Conservation (phyloP, 768 basidiomycete genomes). For the Tricholomella constricta region DNA sequence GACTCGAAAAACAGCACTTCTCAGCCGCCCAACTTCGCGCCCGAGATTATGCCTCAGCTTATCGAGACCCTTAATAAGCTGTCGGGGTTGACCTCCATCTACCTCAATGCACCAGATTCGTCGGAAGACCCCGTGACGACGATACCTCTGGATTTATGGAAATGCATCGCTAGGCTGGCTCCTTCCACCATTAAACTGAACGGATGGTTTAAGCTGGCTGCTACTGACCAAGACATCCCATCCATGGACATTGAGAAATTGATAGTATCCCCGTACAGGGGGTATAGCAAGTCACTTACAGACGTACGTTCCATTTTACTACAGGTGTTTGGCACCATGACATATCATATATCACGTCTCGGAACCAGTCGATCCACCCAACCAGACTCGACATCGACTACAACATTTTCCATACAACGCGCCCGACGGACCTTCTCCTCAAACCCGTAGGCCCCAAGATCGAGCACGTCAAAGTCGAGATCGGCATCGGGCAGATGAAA, state of each 20-base stretch:
- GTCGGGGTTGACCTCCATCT: neutral
- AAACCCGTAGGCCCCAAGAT: neutral
- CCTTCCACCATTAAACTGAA: neutral
- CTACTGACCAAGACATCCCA: neutral
- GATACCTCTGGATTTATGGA: neutral
- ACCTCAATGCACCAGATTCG: neutral
- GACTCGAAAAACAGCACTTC: too few relatives aligned
- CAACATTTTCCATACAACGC: neutral
- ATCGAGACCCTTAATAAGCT: neutral
- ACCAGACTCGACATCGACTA: neutral
- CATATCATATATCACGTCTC: neutral
- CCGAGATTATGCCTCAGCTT: slow-evolving; percentile 3
- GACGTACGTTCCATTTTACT: too few relatives aligned
- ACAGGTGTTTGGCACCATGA: too few relatives aligned
- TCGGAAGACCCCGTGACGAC: too few relatives aligned
- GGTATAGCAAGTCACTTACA: neutral
- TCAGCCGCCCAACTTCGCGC: too few relatives aligned
- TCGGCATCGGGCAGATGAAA: neutral
- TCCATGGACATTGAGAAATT: neutral
- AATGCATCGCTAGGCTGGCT: neutral
- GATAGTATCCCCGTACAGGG: neutral
- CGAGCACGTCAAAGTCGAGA: neutral
- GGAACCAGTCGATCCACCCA: neutral
- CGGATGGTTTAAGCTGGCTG: neutral
- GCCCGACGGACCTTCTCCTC: neutral